These are phyloP conservation scores for Lagerstroemia speciosa DNA, from an alignment of 345 rosid species.

Conservation along the genomic window DNA sequence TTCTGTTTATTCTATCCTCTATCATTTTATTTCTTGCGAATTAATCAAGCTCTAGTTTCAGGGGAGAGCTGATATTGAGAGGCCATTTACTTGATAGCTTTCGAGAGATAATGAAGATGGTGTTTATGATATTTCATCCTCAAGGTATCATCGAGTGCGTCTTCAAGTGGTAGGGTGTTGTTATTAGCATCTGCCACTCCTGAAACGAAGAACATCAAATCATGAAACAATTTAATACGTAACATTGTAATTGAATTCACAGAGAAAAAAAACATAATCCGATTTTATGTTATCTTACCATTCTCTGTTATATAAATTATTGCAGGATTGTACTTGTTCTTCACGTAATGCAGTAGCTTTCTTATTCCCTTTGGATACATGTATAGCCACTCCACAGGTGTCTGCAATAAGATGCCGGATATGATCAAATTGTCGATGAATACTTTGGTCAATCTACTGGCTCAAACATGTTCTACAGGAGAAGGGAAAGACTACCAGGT, in stretches of 20 bases:
- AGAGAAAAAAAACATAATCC: no score
- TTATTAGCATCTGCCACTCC: constrained; percentile 12
- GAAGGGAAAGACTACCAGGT: no score
- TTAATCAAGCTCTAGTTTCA: no score
- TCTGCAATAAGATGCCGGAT: constrained; percentile 9
- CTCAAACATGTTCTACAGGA: not conserved
- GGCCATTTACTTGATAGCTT: constrained; percentile 13
- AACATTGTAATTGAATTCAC: not conserved
- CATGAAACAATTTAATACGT: not conserved
- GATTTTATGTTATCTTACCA: constrained; percentile 22
- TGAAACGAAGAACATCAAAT: not conserved
- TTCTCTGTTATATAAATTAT: constrained; percentile 44
- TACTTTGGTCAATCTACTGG: not conserved
- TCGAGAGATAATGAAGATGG: constrained; percentile 12
- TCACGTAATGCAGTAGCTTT: constrained; percentile 28
- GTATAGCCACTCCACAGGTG: constrained; percentile 30
- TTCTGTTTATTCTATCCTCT: no score
- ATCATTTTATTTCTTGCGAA: no score
- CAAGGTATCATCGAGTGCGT: constrained; percentile 8
- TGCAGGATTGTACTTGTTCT: constrained; percentile 28
- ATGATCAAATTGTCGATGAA: not conserved
- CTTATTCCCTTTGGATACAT: constrained; percentile 39
- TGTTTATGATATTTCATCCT: constrained; percentile 7
- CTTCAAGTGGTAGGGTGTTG: constrained; percentile 10
- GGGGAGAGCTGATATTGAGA: not conserved